phyloP scores from a whole-genome alignment of 192 early-diverging fungal species.

The Lunasporangiospora selenospora region DNA sequence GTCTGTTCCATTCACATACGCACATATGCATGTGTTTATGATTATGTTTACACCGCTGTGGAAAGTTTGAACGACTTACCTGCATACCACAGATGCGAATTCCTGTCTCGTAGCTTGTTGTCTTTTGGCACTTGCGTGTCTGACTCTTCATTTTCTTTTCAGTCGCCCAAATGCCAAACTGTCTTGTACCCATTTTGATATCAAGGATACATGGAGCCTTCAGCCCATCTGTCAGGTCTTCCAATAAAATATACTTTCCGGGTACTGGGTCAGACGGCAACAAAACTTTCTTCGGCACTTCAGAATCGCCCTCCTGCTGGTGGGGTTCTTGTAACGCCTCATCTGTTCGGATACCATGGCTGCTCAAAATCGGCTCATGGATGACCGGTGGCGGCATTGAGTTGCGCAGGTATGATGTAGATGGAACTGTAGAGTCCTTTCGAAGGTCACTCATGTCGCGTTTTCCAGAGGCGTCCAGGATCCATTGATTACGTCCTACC shows the following conservation, averaged over 20 bases:
- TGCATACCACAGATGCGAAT: constrained; percentile 99
- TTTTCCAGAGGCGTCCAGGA: constrained; percentile 27
- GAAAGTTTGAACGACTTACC: constrained; percentile 52
- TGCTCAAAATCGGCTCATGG: background rate
- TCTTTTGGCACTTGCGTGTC: constrained; percentile 89
- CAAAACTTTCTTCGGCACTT: constrained; percentile 22
- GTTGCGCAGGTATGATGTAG: constrained; percentile 6
- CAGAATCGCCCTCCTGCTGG: constrained; percentile 37
- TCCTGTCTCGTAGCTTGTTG: constrained; percentile 91
- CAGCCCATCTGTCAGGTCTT: constrained; percentile 92
- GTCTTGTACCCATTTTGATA: constrained; percentile 98
- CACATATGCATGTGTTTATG: too few relatives aligned
- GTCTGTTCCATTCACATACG: background rate
- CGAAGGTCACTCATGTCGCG: constrained; percentile 8
- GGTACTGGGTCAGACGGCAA: constrained; percentile 50
- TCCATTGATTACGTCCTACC: constrained; percentile 39
- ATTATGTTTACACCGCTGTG: background rate
- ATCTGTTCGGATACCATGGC: constrained; percentile 6
- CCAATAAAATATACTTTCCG: constrained; percentile 88
- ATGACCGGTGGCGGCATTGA: constrained; percentile 3
- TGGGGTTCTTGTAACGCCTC: constrained; percentile 48
- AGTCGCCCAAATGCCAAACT: constrained; percentile 90
- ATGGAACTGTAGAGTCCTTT: constrained; percentile 7
- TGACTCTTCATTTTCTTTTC: constrained; percentile 86
- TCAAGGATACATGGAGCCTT: constrained; percentile 94